Evolutionary conservation across 2,329 filamentous ascomycete species (phyloP).

Genomic region (Colletotrichum theobromicola): DNA sequence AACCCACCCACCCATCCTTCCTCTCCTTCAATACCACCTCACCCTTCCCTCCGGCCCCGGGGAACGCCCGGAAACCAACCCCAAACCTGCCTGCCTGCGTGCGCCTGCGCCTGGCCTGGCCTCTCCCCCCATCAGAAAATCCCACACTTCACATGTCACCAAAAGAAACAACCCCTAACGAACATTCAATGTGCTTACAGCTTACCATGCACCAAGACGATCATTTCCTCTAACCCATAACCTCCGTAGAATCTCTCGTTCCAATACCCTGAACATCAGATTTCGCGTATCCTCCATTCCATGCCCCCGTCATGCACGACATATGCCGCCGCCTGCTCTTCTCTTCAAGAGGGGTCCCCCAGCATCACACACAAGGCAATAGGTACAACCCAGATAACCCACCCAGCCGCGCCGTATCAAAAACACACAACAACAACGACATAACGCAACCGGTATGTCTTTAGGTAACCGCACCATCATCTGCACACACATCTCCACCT

Average conservation of each 20-base stretch:
- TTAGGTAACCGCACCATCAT: background rate
- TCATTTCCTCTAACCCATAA: background rate
- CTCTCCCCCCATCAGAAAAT: background rate
- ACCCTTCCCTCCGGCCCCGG: background rate
- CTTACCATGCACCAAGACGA: background rate
- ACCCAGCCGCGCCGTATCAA: background rate
- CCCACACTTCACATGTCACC: background rate
- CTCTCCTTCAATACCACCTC: background rate
- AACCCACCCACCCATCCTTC: background rate
- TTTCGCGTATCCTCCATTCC: background rate
- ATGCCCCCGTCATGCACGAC: background rate
- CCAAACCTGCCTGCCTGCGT: too few species aligned
- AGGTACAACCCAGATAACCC: background rate
- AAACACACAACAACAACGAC: background rate
- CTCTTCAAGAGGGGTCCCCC: background rate
- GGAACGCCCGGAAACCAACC: background rate
- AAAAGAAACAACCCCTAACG: background rate
- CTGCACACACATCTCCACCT: background rate
- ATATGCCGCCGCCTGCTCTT: background rate
- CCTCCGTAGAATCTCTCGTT: background rate
- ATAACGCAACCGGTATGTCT: background rate
- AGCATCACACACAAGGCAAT: background rate
- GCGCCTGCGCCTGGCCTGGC: background rate
- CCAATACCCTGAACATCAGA: background rate
- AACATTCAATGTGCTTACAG: background rate